Conservation (phyloP, 495 filamentous ascomycete species). For the Penicillium flavigenum region DNA sequence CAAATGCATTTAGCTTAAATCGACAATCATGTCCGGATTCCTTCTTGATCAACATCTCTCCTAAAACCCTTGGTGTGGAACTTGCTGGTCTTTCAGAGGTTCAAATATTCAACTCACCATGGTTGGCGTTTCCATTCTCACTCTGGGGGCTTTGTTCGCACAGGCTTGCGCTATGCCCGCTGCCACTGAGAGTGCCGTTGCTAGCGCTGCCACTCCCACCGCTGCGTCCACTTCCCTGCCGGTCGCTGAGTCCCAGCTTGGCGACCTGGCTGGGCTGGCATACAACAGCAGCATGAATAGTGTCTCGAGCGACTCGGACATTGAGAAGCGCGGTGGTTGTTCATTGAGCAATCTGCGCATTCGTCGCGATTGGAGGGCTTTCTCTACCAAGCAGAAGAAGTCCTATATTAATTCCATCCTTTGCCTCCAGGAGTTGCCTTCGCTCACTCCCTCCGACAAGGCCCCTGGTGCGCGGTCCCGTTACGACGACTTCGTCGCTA, state of each 20-base stretch:
- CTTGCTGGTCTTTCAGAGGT: constrained; percentile 4
- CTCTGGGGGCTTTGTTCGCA: constrained; percentile 14
- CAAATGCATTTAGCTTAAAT: background rate
- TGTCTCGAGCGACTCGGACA: constrained; percentile 11
- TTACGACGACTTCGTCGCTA: constrained; percentile 70
- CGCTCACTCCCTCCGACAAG: constrained; percentile 40
- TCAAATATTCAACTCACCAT: constrained; percentile 10
- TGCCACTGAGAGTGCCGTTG: background rate
- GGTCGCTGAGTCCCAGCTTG: constrained; percentile 22
- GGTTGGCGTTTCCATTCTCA: constrained; percentile 18
- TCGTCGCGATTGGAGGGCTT: constrained; percentile 49
- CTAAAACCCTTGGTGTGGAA: constrained; percentile 3
- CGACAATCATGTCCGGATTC: constrained; percentile 2
- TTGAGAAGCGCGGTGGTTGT: constrained; percentile 44
- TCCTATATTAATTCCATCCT: constrained; percentile 62
- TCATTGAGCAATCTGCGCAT: constrained; percentile 48
- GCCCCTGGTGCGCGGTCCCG: constrained; percentile 54
- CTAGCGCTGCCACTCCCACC: constrained; percentile 13
- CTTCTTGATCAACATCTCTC: background rate
- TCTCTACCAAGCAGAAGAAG: constrained; percentile 45
- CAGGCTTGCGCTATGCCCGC: constrained; percentile 17
- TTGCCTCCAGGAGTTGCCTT: constrained; percentile 56
- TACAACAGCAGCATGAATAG: constrained; percentile 17
- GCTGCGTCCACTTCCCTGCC: constrained; percentile 22
- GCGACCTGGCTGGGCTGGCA: constrained; percentile 20